Evolutionary conservation across 257 asterid genomes (phyloP).

Genomic region (Ophiorrhiza pumila): DNA sequence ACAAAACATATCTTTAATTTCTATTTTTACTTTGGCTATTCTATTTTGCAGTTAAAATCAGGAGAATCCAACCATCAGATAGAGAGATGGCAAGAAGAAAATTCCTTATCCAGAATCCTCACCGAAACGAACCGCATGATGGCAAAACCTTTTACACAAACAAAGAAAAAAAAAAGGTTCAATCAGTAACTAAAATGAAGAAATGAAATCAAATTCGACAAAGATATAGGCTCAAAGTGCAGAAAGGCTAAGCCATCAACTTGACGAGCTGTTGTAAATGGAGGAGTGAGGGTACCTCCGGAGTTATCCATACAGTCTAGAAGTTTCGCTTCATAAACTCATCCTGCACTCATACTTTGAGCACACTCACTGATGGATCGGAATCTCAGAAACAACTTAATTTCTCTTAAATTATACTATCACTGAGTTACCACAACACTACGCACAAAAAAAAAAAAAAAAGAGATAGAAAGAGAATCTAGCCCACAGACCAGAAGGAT

Average conservation of each 20-base stretch:
- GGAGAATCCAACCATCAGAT: constrained; percentile 37
- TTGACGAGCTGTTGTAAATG: background rate
- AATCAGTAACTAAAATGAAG: constrained; percentile 32
- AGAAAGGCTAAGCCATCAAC: background rate
- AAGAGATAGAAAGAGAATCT: background rate
- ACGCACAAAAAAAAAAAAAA: background rate
- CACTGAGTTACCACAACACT: background rate
- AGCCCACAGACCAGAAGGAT: background rate
- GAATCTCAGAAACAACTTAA: constrained; percentile 22
- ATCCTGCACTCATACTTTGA: constrained; percentile 18
- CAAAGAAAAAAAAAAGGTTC: constrained; percentile 19
- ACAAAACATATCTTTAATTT: constrained; percentile 5
- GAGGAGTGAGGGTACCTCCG: constrained; percentile 17
- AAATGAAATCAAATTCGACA: background rate
- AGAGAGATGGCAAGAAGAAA: constrained; percentile 21
- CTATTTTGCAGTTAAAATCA: constrained; percentile 21
- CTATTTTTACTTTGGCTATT: constrained; percentile 3
- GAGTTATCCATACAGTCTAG: constrained; percentile 28
- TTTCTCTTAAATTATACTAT: background rate
- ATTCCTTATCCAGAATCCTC: constrained; percentile 39
- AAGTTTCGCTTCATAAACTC: constrained; percentile 31
- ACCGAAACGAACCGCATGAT: constrained; percentile 37
- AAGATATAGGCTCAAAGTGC: background rate
- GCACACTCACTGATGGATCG: constrained; percentile 34
- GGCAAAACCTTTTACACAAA: constrained; percentile 47